Percentiles rank a stretch among this genome's conserved stretches.
Conservation (phyloP, 352 stramenopile species). For the Phytopythium boreale region DNA sequence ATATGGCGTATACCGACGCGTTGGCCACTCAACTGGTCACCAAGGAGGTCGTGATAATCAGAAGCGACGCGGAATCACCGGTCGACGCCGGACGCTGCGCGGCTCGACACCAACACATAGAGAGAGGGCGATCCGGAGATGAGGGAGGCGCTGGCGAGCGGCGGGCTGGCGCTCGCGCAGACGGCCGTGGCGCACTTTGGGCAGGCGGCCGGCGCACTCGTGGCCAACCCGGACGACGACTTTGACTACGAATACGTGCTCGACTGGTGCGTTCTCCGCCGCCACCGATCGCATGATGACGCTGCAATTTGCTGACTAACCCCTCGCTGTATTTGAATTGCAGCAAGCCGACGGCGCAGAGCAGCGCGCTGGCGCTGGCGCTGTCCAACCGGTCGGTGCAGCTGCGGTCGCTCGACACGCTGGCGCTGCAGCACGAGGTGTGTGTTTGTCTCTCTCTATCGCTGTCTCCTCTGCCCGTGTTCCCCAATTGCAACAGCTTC, state of each 20-base stretch:
- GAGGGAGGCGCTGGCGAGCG: conserved; percentile 40
- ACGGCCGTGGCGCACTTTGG: conserved; percentile 71
- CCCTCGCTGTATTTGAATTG: not conserved
- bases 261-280: conserved; percentile 40
- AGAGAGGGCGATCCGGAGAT: conserved; percentile 15
- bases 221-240: conserved; percentile 42
- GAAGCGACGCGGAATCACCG: too few relatives aligned
- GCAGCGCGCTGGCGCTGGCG: conserved; percentile 54
- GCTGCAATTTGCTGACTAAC: not conserved
- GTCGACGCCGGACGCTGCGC: too few relatives aligned
- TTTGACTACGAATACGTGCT: conserved; percentile 89
- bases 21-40: too few relatives aligned
- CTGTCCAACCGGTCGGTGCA: conserved; percentile 69
- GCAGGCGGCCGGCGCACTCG: conserved; percentile 22
- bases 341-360: conserved; percentile 63
- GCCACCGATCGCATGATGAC: not conserved
- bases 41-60: too few relatives aligned
- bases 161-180: conserved; percentile 50
- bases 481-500: not conserved
- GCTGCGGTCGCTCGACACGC: conserved; percentile 63
- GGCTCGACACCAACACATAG: not conserved
- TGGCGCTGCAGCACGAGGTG: conserved; percentile 60
- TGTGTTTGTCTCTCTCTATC: not conserved
- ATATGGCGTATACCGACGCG: too few relatives aligned
- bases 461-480: not conserved